Conservation (phyloP, 169 alveolate species). For the Amoebophrya sp. region DNA sequence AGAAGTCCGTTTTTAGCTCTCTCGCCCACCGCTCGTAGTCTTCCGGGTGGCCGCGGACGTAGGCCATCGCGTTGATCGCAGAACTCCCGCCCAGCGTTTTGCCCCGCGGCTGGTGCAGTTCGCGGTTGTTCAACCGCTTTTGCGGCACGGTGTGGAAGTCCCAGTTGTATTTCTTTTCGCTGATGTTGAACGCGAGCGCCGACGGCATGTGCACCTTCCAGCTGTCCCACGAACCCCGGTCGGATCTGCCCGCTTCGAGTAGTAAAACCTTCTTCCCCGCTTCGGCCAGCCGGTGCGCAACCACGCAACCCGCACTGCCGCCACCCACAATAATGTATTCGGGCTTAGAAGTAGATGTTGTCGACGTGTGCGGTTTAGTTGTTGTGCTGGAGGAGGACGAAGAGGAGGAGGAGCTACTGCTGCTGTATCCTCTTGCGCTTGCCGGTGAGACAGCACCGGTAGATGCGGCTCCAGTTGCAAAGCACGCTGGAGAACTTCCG, state of each 20-base stretch:
- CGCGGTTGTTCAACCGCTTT: conserved; percentile 31
- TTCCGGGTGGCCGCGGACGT: conserved; percentile 36
- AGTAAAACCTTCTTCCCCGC: conserved; percentile 38
- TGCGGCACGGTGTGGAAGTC: conserved; percentile 40
- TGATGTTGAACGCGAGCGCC: conserved; percentile 30
- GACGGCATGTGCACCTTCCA: conserved; percentile 30
- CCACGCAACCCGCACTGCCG: conserved; percentile 50
- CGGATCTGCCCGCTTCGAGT: conserved; percentile 45
- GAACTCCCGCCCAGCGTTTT: conserved; percentile 47
- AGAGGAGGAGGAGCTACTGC: too few species aligned
- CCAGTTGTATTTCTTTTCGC: conserved; percentile 34
- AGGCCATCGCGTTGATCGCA: conserved; percentile 41
- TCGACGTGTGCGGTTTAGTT: not conserved
- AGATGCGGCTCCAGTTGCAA: too few species aligned
- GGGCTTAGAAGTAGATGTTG: not conserved
- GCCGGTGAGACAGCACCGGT: too few species aligned
- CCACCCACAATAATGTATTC: conserved; percentile 48
- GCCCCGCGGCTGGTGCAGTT: conserved; percentile 41
- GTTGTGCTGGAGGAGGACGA: not conserved
- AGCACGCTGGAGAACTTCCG: too few species aligned
- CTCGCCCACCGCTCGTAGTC: conserved; percentile 32
- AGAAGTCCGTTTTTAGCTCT: not conserved
- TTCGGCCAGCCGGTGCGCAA: conserved; percentile 48
- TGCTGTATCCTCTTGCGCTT: too few species aligned
- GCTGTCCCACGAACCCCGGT: conserved; percentile 33